Conservation (phyloP, 768 basidiomycete genomes). For the Naematelia encephala region DNA sequence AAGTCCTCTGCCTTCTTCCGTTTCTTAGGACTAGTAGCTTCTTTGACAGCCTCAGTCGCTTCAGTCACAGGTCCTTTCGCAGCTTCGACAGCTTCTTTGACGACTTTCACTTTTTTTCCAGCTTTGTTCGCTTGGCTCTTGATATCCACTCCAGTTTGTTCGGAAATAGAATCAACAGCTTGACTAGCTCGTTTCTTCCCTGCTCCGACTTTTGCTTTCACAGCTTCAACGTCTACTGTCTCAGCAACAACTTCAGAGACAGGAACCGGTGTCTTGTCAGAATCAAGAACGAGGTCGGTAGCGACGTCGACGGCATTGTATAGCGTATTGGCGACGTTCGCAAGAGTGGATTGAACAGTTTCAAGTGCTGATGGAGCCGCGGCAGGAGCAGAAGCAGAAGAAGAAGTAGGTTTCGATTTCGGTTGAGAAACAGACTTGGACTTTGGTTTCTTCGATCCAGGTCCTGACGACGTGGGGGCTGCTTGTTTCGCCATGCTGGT, state of each 20-base stretch:
- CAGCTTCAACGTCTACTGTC: constrained; percentile 24
- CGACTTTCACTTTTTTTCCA: constrained; percentile 7
- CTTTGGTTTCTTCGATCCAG: constrained; percentile 10
- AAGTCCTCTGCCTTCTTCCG: constrained; percentile 45
- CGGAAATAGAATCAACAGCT: constrained; percentile 16
- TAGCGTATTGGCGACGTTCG: constrained; percentile 3
- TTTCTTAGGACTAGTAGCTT: constrained; percentile 36
- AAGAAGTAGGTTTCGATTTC: constrained; percentile 2
- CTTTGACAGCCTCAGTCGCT: constrained; percentile 19
- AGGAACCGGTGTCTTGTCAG: constrained; percentile 23
- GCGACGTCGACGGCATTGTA: constrained; percentile 15
- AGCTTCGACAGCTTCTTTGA: constrained; percentile 6
- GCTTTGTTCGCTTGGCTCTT: constrained; percentile 24
- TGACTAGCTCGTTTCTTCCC: constrained; percentile 7
- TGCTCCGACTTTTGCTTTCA: constrained; percentile 25
- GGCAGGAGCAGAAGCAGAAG: neutral
- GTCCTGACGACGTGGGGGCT: neutral
- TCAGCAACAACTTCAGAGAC: constrained; percentile 23
- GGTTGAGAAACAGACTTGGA: constrained; percentile 5
- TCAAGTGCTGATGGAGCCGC: constrained; percentile 9
- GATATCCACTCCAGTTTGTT: constrained; percentile 25
- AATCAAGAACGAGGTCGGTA: constrained; percentile 27
- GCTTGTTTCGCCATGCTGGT: constrained; percentile 16
- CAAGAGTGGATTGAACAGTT: constrained; percentile 6
- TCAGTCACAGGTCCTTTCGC: constrained; percentile 7